Evolutionary conservation across 2,329 filamentous ascomycete species (phyloP).

Genomic region (Hymenoscyphus repandus): DNA sequence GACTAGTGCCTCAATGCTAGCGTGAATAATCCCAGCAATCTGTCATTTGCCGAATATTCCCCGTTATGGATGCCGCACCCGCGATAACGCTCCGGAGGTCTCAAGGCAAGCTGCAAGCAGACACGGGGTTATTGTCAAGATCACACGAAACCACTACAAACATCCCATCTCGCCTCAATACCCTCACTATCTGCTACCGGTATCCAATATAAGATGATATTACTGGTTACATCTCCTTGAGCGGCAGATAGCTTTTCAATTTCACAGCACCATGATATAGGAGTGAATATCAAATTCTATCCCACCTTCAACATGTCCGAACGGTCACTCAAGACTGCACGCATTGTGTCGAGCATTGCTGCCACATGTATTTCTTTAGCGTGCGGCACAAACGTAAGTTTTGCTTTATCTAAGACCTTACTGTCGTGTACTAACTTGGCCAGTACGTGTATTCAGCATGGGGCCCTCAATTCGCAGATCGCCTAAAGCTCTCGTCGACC

Average conservation of each 20-base stretch:
- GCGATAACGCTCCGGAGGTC: background rate
- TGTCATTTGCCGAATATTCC: too few species aligned
- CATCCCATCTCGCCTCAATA: too few species aligned
- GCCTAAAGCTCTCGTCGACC: conserved; percentile 81
- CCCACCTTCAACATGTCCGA: conserved; percentile 37
- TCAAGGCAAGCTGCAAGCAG: too few species aligned
- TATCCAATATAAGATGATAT: background rate
- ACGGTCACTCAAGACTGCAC: conserved; percentile 52
- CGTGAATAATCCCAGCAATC: too few species aligned
- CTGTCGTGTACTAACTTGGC: conserved; percentile 23
- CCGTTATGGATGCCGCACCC: too few species aligned
- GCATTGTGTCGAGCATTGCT: conserved; percentile 77
- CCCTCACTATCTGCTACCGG: too few species aligned
- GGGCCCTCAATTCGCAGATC: conserved; percentile 91
- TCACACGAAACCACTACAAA: too few species aligned
- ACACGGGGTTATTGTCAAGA: too few species aligned
- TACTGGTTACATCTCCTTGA: background rate
- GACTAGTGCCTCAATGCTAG: background rate
- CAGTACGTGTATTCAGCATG: conserved; percentile 98
- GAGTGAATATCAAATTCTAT: conserved; percentile 2
- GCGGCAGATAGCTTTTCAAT: background rate
- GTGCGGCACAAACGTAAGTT: conserved; percentile 83
- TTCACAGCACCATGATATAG: conserved; percentile 14
- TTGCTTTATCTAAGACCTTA: background rate
- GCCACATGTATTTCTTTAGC: conserved; percentile 81